These are phyloP conservation scores for Lenwebbia sp. DNA, from an alignment of 345 rosid genomes.

Conservation along the genomic window DNA sequence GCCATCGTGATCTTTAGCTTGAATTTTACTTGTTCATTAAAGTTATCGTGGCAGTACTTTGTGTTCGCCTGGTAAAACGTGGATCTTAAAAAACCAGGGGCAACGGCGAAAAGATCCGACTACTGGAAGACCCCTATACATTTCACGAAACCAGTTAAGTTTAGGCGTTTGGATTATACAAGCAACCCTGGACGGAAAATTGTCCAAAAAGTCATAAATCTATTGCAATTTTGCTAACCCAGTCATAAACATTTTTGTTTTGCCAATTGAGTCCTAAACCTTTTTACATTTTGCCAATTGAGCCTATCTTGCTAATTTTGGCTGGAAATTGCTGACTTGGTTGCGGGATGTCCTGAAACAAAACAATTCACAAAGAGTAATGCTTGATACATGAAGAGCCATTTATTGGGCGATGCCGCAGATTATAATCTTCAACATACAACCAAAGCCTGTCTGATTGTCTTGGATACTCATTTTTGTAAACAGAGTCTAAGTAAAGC, in stretches of 20 bases:
- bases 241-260: too few species aligned
- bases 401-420: background rate
- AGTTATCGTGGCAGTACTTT: background rate
- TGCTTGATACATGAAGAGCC: background rate
- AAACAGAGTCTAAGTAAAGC: background rate
- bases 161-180: background rate
- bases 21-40: background rate
- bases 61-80: background rate
- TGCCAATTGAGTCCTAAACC: too few species aligned
- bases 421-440: background rate
- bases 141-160: too few species aligned
- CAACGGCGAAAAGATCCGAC: fast-evolving
- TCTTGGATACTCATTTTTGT: background rate
- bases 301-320: too few species aligned
- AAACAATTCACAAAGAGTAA: background rate
- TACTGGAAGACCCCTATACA: background rate
- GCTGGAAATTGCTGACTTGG: too few species aligned
- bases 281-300: too few species aligned
- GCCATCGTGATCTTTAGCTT: background rate
- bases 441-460: background rate
- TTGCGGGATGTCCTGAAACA: too few species aligned
- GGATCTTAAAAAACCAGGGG: background rate
- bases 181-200: too few species aligned
- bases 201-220: too few species aligned
- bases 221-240: too few species aligned